These are phyloP conservation scores for Oligophagozyma castellii DNA, from an alignment of 1,139 yeast genomes.

Conservation along the genomic window DNA sequence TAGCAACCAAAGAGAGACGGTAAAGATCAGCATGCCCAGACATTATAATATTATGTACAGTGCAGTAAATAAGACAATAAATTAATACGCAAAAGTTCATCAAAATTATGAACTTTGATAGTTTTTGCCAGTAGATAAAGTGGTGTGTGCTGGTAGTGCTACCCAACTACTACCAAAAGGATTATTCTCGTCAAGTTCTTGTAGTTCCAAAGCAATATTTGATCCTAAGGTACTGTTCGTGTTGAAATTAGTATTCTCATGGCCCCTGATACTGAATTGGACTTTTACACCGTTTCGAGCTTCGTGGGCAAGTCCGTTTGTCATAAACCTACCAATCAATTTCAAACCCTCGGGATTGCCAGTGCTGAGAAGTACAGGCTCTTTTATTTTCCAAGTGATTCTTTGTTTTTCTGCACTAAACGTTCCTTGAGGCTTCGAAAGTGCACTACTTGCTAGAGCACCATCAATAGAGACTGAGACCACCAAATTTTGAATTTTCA, in stretches of 20 bases:
- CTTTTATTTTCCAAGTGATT: conserved; percentile 65
- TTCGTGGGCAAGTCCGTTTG: conserved; percentile 48
- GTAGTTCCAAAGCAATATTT: conserved; percentile 21
- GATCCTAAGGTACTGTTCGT: conserved; percentile 17
- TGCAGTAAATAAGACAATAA: neutral
- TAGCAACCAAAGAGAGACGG: no score
- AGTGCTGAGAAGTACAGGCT: conserved; percentile 29
- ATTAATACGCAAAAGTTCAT: no score
- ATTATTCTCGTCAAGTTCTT: conserved; percentile 25
- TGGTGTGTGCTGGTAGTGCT: conserved; percentile 20
- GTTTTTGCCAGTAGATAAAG: conserved; percentile 27
- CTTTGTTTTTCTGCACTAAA: conserved; percentile 75
- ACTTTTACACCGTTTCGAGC: conserved; percentile 59
- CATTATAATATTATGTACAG: no score
- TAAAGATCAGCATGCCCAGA: no score
- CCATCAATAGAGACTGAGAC: conserved; percentile 52
- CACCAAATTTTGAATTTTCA: conserved; percentile 45
- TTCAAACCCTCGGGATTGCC: conserved; percentile 32
- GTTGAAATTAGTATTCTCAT: conserved; percentile 10
- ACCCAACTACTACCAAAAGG: conserved; percentile 27
- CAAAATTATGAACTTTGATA: no score
- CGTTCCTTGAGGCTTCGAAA: conserved; percentile 82
- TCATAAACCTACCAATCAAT: conserved; percentile 58
- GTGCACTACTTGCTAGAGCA: conserved; percentile 48
- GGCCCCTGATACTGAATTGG: conserved; percentile 42